Percentiles rank a stretch among this genome's conserved stretches.
Conservation (phyloP, 1,284 basidiomycete genomes). For the Gymnopus androsaceus region DNA sequence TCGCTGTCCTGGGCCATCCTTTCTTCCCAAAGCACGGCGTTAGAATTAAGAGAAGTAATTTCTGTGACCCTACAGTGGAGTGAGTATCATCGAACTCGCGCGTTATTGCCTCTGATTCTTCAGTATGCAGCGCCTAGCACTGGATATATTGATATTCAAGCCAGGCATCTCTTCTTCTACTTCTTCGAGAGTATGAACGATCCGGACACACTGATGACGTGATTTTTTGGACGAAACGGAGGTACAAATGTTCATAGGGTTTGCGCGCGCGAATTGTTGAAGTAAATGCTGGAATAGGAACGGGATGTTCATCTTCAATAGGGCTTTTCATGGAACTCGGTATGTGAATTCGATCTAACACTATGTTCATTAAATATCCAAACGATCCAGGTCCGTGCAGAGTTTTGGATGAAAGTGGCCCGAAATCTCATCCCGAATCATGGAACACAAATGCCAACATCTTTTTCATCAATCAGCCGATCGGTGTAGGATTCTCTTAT, state of each 20-base stretch:
- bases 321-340: conserved; percentile 72
- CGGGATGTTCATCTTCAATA: conserved; percentile 56
- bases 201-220: conserved; percentile 18
- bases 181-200: conserved; percentile 78
- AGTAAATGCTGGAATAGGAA: conserved; percentile 33
- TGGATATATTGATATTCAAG: conserved; percentile 69
- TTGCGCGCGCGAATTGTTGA: background rate
- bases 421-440: conserved; percentile 56
- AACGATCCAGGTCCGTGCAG: conserved; percentile 48
- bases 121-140: conserved; percentile 28
- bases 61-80: conserved; percentile 59
- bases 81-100: conserved; percentile 18
- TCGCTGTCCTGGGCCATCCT: conserved; percentile 52
- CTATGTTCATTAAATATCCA: background rate
- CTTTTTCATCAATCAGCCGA: conserved; percentile 72
- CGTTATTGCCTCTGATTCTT: conserved; percentile 3
- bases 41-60: conserved; percentile 51
- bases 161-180: conserved; percentile 81
- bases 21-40: conserved; percentile 54
- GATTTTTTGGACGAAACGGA: conserved; percentile 22
- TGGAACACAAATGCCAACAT: conserved; percentile 75
- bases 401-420: conserved; percentile 43
- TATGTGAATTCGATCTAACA: conserved; percentile 6
- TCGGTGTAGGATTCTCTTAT: conserved; percentile 72
- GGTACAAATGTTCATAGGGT: conserved; percentile 4